phyloP scores from a whole-genome alignment of 306 rosid species.

The Vigna unguiculata region DNA sequence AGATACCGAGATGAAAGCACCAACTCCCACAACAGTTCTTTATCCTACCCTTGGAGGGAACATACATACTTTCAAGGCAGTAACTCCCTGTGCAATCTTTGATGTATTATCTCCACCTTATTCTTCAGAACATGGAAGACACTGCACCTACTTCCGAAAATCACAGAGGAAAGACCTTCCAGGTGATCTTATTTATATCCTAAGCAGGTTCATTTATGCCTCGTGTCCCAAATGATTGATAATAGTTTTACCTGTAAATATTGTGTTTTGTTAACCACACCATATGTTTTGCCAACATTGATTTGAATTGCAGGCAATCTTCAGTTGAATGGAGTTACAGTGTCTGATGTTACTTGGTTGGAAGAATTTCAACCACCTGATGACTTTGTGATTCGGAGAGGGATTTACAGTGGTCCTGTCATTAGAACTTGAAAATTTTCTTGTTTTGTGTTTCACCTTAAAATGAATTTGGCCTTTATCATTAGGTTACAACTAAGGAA shows the following conservation, averaged over 20 bases:
- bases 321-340: constrained; percentile 60
- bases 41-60: constrained; percentile 92
- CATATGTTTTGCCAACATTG: neutral
- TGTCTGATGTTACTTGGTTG: constrained; percentile 74
- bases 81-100: constrained; percentile 90
- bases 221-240: neutral
- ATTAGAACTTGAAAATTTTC: constrained; percentile 71
- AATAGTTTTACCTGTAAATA: constrained; percentile 27
- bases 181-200: constrained; percentile 56
- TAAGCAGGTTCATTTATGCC: neutral
- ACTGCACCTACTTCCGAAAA: constrained; percentile 86
- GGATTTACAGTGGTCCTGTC: constrained; percentile 91
- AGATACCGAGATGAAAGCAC: constrained; percentile 83
- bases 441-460: constrained; percentile 41
- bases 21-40: constrained; percentile 78
- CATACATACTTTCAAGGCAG: constrained; percentile 83
- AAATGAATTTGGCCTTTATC: constrained; percentile 46
- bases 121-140: constrained; percentile 78
- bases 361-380: constrained; percentile 92
- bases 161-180: constrained; percentile 75
- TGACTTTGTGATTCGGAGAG: constrained; percentile 87
- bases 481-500: constrained; percentile 56
- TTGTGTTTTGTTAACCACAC: constrained; percentile 12
- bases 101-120: constrained; percentile 93
- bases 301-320: constrained; percentile 55